Percentiles rank a stretch among this genome's conserved stretches.
phyloP scores from a whole-genome alignment of 2,329 filamentous ascomycete species.

The Myrmaecium sp. region DNA sequence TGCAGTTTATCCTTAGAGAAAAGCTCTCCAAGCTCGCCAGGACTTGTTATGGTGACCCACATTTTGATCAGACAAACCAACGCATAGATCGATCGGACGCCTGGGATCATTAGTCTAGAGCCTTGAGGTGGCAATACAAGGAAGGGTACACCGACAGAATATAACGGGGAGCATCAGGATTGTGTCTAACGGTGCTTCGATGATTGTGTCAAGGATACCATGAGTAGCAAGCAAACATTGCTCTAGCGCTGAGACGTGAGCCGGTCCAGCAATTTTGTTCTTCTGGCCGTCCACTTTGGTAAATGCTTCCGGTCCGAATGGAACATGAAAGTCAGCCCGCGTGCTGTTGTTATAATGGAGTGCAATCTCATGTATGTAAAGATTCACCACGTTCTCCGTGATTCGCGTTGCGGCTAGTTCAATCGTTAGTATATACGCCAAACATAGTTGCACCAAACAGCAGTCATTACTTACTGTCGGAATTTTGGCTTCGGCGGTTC shows the following conservation, averaged over 20 bases:
- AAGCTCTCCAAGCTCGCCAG: conserved; percentile 31
- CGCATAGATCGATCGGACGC: conserved; percentile 39
- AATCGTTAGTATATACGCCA: conserved; percentile 12
- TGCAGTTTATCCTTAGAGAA: conserved; percentile 30
- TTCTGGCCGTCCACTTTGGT: conserved; percentile 17
- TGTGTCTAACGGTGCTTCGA: conserved; percentile 29
- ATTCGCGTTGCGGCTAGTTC: conserved; percentile 21
- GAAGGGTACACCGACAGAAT: conserved; percentile 19
- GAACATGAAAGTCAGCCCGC: conserved; percentile 26
- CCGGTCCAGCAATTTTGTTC: conserved; percentile 24
- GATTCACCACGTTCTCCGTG: conserved; percentile 29
- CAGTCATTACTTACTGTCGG: conserved; percentile 2
- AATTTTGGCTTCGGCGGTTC: background rate
- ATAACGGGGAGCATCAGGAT: conserved; percentile 28
- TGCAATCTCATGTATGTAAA: conserved; percentile 34
- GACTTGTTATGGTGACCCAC: conserved; percentile 36
- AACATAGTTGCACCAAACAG: conserved; percentile 1
- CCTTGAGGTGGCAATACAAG: conserved; percentile 4
- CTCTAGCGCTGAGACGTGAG: conserved; percentile 29
- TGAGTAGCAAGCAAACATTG: conserved; percentile 29
- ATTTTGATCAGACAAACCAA: conserved; percentile 43
- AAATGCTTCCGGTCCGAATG: conserved; percentile 25
- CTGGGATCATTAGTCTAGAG: conserved; percentile 8
- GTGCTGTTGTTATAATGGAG: conserved; percentile 27
- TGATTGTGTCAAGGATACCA: conserved; percentile 30